phyloP scores from a whole-genome alignment of 345 rosid species.

The Psidium guajava region DNA sequence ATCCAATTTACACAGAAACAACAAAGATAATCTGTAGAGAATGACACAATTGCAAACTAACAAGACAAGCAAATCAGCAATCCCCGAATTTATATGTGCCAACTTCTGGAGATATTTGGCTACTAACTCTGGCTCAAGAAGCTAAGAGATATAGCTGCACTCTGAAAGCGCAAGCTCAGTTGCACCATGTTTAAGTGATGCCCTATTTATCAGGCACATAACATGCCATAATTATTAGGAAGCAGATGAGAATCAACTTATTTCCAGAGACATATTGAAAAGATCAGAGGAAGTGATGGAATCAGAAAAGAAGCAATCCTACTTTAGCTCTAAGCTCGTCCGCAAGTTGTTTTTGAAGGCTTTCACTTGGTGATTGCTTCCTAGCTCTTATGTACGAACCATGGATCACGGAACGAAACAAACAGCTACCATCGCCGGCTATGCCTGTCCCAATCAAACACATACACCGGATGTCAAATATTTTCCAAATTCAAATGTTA shows the following conservation, averaged over 20 bases:
- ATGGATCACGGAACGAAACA: conserved; percentile 57
- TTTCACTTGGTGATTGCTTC: conserved; percentile 49
- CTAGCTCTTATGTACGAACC: conserved; percentile 44
- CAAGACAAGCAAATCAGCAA: neutral
- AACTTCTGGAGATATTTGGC: neutral
- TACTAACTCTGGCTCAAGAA: neutral
- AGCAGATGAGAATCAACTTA: neutral
- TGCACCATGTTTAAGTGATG: neutral
- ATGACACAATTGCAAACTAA: neutral
- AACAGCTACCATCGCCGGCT: conserved; percentile 64
- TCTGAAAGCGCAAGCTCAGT: neutral
- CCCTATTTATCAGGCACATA: neutral
- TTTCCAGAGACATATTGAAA: neutral
- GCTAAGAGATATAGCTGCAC: neutral
- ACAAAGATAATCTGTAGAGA: neutral
- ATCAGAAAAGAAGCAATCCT: neutral
- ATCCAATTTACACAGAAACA: neutral
- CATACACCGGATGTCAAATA: neutral
- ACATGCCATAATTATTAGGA: neutral
- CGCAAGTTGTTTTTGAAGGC: conserved; percentile 40
- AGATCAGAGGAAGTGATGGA: neutral
- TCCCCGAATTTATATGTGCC: neutral
- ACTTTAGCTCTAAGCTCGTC: conserved; percentile 63
- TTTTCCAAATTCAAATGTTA: neutral
- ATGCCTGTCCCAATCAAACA: conserved; percentile 26